Evolutionary conservation across 345 rosid species (phyloP).

Genomic region (Laguncularia racemosa): DNA sequence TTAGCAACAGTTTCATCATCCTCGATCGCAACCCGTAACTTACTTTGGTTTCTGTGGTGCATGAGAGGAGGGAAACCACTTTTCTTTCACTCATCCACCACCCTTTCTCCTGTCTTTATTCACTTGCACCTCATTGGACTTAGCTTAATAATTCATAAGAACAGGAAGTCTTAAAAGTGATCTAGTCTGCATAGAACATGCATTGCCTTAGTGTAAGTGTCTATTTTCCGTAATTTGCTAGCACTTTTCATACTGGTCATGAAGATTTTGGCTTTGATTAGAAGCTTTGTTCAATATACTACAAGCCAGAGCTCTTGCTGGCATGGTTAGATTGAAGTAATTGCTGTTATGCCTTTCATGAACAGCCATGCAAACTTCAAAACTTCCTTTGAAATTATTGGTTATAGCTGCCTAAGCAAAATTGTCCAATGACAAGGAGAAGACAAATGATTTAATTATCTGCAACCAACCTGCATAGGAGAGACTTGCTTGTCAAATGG

Average conservation of each 20-base stretch:
- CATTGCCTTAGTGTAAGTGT: conserved; percentile 40
- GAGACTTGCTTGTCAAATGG: too few relatives aligned
- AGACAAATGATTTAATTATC: too few relatives aligned
- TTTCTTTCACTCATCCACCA: conserved; percentile 11
- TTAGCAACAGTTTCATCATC: conserved; percentile 20
- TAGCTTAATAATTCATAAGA: conserved; percentile 9
- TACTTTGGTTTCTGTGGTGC: conserved; percentile 61
- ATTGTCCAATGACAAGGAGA: conserved; percentile 17
- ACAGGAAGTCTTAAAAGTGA: conserved; percentile 4
- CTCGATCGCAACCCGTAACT: conserved; percentile 74
- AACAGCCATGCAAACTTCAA: conserved; percentile 53
- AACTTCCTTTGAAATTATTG: conserved; percentile 75
- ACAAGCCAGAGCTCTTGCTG: conserved; percentile 59
- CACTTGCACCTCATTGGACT: conserved; percentile 14
- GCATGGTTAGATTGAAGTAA: conserved; percentile 54
- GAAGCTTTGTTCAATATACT: conserved; percentile 58
- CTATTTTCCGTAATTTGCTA: conserved; percentile 32
- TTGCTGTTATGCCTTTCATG: conserved; percentile 43
- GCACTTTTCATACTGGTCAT: conserved; percentile 45
- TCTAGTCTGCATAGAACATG: not conserved
- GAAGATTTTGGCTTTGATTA: conserved; percentile 41
- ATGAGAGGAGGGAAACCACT: conserved; percentile 14
- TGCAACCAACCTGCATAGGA: too few relatives aligned
- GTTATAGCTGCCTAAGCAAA: conserved; percentile 51
- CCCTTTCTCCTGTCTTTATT: not conserved